A percentile compares a stretch with the other conserved stretches of the same genome.
These are phyloP conservation scores for Rhinocladiella similis DNA, from an alignment of 2,329 filamentous ascomycete genomes.

Conservation along the genomic window DNA sequence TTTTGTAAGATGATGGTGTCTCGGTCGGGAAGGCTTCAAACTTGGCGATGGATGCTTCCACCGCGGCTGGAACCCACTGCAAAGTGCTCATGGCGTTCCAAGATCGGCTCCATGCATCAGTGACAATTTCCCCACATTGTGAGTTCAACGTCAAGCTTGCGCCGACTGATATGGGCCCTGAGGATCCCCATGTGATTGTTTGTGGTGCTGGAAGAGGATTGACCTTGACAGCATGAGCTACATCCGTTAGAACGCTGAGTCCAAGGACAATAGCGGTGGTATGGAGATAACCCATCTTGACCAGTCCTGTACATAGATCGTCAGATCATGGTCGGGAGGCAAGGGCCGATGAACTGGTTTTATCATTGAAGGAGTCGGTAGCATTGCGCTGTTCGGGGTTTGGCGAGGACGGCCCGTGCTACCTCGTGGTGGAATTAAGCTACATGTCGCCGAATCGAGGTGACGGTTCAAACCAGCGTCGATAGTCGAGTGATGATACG, in stretches of 20 bases:
- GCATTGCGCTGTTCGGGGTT: background rate
- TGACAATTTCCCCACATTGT: constrained; percentile 40
- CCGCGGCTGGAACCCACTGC: constrained; percentile 56
- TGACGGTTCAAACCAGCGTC: background rate
- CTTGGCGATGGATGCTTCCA: constrained; percentile 52
- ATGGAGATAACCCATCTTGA: background rate
- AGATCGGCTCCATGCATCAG: constrained; percentile 53
- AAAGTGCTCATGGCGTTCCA: constrained; percentile 49
- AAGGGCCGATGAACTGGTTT: background rate
- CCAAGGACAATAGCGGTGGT: background rate
- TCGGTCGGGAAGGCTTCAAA: constrained; percentile 55
- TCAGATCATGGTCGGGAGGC: background rate
- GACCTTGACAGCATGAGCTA: constrained; percentile 46
- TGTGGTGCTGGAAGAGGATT: constrained; percentile 57
- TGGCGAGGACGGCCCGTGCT: background rate
- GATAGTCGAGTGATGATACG: background rate
- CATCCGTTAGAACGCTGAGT: background rate
- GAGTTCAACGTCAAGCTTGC: constrained; percentile 41
- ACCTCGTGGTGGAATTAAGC: background rate
- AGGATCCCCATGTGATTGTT: constrained; percentile 54
- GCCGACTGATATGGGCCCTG: constrained; percentile 49
- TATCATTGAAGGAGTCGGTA: background rate
- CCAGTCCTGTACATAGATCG: background rate
- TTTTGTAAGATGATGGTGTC: constrained; percentile 17
- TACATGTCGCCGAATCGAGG: background rate